A percentile compares a stretch with the other conserved stretches of the same genome.
These are phyloP conservation scores for Psidium friedrichsthalianum DNA, from an alignment of 345 rosid genomes.

Conservation along the genomic window DNA sequence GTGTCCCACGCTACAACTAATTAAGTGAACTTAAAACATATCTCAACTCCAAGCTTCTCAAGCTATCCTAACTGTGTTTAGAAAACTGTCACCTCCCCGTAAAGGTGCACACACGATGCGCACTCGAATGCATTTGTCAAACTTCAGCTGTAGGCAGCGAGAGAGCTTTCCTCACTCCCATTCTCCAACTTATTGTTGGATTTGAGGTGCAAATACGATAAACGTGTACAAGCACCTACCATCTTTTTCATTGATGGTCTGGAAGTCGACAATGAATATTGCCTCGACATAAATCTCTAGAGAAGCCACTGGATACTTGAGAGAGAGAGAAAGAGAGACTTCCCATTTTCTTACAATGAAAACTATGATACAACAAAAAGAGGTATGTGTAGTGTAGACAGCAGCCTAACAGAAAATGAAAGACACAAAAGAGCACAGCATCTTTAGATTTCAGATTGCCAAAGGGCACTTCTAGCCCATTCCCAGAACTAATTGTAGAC, in stretches of 20 bases:
- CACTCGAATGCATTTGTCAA: neutral
- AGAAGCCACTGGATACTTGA: neutral
- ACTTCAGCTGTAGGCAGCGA: neutral
- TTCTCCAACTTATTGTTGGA: neutral
- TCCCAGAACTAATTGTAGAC: neutral
- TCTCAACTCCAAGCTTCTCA: neutral
- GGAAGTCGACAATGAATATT: neutral
- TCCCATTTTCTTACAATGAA: neutral
- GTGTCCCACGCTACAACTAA: neutral
- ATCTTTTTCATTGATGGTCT: neutral
- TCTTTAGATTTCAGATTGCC: too few species aligned
- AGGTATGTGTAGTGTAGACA: neutral
- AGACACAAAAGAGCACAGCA: too few species aligned
- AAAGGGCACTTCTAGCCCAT: too few species aligned
- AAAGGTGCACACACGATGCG: neutral
- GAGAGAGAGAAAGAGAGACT: neutral
- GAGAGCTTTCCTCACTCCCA: neutral
- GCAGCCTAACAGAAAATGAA: neutral
- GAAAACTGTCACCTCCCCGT: neutral
- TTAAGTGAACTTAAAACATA: neutral
- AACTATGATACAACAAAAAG: neutral
- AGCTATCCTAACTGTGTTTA: neutral
- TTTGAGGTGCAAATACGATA: neutral
- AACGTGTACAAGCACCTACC: neutral
- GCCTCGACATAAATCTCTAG: neutral